A percentile compares a stretch with the other conserved stretches of the same genome.
Conservation (phyloP, 169 alveolate genomes). For the Cryptosporidium ubiquitum region DNA sequence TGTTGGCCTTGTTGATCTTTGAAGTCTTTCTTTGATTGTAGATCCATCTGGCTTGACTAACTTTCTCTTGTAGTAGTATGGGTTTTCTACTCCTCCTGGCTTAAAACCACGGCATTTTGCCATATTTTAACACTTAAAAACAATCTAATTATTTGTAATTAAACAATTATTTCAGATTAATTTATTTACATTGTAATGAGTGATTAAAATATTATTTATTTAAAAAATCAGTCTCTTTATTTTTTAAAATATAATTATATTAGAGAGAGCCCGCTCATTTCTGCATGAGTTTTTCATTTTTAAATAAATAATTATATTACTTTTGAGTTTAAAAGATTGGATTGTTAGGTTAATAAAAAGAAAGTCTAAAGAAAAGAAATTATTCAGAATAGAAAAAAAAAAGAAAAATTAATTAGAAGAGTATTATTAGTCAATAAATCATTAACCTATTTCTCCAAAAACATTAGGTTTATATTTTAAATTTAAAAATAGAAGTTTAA, state of each 20-base stretch:
- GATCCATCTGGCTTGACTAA: conserved; percentile 26
- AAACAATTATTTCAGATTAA: background rate
- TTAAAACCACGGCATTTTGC: conserved; percentile 69
- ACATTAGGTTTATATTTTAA: too few species aligned
- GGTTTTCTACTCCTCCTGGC: conserved; percentile 73
- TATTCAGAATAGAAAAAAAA: too few species aligned
- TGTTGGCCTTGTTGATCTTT: conserved; percentile 71
- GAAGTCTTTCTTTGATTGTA: conserved; percentile 49
- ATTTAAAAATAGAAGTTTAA: background rate
- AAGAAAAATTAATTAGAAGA: background rate
- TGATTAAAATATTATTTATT: background rate
- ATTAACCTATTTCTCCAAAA: background rate
- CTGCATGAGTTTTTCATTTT: background rate
- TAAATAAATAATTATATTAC: background rate
- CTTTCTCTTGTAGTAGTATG: conserved; percentile 42
- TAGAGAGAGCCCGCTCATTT: background rate
- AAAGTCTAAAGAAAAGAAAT: too few species aligned
- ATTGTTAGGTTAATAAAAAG: background rate
- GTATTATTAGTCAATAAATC: background rate
- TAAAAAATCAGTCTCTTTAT: background rate
- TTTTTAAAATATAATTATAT: background rate
- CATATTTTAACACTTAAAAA: conserved; percentile 1
- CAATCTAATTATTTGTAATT: background rate
- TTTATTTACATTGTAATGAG: background rate
- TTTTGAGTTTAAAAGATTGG: background rate